Percentiles rank a stretch among this genome's conserved stretches.
phyloP scores from a whole-genome alignment of 2,329 filamentous ascomycete species.

The Coccinonectria pachysandricola region DNA sequence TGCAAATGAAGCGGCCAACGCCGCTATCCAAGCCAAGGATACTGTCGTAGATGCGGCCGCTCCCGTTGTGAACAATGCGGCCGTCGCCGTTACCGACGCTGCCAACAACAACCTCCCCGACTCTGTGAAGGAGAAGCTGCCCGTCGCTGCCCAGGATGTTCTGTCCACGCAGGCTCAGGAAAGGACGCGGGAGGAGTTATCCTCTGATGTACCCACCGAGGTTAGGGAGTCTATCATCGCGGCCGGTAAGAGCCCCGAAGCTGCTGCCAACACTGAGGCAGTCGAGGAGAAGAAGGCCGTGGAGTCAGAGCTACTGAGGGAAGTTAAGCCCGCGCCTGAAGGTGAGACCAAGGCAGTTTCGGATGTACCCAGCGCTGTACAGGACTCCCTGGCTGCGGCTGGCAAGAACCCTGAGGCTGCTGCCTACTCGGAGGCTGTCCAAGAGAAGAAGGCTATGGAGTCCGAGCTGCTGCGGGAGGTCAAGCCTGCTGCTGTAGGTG shows the following conservation, averaged over 20 bases:
- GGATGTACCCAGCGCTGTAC: slow-evolving; percentile 43
- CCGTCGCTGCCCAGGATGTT: slow-evolving; percentile 38
- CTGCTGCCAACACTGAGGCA: slow-evolving; percentile 10
- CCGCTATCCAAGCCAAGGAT: slow-evolving; percentile 23
- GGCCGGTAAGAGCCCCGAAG: slow-evolving; percentile 3
- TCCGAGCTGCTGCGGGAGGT: slow-evolving; percentile 60
- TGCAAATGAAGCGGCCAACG: no score
- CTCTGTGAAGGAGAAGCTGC: slow-evolving; percentile 40
- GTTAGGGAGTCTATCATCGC: slow-evolving; percentile 6
- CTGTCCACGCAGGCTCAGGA: slow-evolving; percentile 34
- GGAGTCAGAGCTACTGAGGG: slow-evolving; percentile 8
- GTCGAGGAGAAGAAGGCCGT: slow-evolving; percentile 9
- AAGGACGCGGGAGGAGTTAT: slow-evolving; percentile 27
- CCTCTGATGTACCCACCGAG: slow-evolving; percentile 10
- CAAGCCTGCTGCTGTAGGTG: slow-evolving; percentile 24
- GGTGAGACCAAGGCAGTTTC: slow-evolving; percentile 8
- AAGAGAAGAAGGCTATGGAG: slow-evolving; percentile 67
- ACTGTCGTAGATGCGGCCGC: slow-evolving; percentile 28
- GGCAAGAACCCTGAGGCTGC: slow-evolving; percentile 60
- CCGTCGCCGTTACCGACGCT: slow-evolving; percentile 27
- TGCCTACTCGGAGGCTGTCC: slow-evolving; percentile 55
- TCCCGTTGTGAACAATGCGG: slow-evolving; percentile 26
- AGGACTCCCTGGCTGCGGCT: slow-evolving; percentile 47
- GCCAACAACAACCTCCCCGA: slow-evolving; percentile 42
- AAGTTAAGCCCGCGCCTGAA: slow-evolving; percentile 12